Percentiles rank a stretch among this genome's conserved stretches.
phyloP scores from a whole-genome alignment of 495 filamentous ascomycete species.

The Aspergillus biplanus region DNA sequence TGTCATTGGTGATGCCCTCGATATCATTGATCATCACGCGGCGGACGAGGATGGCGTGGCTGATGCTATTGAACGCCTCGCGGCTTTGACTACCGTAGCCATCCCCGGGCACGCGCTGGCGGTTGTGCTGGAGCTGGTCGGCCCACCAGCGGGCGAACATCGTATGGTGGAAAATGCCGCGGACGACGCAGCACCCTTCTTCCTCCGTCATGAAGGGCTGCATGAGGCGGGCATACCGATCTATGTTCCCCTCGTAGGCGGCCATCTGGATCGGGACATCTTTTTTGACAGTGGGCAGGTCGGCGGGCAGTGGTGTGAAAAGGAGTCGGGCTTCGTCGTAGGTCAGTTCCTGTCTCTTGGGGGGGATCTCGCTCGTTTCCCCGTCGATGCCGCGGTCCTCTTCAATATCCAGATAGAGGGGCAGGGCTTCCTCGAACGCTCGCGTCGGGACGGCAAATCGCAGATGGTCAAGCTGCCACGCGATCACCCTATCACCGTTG shows the following conservation, averaged over 20 bases:
- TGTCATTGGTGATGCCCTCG: background rate
- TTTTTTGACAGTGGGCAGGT: constrained; percentile 31
- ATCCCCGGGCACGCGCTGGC: background rate
- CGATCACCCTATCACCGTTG: constrained; percentile 34
- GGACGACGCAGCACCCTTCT: constrained; percentile 24
- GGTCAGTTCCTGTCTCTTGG: background rate
- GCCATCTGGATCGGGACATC: constrained; percentile 31
- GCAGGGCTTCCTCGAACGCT: background rate
- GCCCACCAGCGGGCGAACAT: constrained; percentile 31
- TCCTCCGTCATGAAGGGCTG: constrained; percentile 18
- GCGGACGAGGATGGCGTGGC: constrained; percentile 4
- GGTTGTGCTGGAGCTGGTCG: constrained; percentile 8
- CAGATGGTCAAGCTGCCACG: constrained; percentile 7
- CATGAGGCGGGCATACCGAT: constrained; percentile 29
- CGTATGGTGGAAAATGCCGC: constrained; percentile 31
- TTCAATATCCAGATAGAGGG: background rate
- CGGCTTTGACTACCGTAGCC: too few relatives aligned
- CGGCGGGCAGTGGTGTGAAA: constrained; percentile 23
- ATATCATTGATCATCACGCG: constrained; percentile 14
- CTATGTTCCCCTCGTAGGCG: constrained; percentile 29
- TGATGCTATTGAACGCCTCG: background rate
- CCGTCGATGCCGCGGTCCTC: constrained; percentile 3
- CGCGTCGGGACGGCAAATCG: background rate
- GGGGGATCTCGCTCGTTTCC: background rate
- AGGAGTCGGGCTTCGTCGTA: constrained; percentile 4